These are phyloP conservation scores for Bruguiera gymnorhiza DNA, from an alignment of 345 rosid species.

Conservation along the genomic window DNA sequence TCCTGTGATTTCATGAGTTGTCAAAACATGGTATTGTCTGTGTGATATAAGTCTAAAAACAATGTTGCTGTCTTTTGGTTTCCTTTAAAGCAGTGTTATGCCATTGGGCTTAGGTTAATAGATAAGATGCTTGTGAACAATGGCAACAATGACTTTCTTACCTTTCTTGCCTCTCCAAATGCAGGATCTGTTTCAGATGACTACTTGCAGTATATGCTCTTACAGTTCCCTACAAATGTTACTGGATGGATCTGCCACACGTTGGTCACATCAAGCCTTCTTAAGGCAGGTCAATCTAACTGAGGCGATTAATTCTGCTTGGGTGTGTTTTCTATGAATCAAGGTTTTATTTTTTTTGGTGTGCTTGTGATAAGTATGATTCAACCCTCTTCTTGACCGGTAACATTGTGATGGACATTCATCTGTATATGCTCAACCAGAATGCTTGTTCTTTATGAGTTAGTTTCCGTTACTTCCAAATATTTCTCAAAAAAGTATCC, in stretches of 20 bases:
- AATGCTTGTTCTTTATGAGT: background rate
- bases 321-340: conserved; percentile 32
- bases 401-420: background rate
- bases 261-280: conserved; percentile 90
- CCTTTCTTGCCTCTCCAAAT: conserved; percentile 3
- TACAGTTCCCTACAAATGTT: conserved; percentile 90
- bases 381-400: background rate
- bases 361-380: too few relatives aligned
- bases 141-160: conserved; percentile 7
- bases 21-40: background rate
- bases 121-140: background rate
- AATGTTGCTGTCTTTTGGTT: background rate
- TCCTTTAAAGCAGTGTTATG: background rate
- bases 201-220: conserved; percentile 83
- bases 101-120: background rate
- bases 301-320: conserved; percentile 28
- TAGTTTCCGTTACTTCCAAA: background rate
- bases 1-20: background rate
- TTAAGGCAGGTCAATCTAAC: conserved; percentile 75
- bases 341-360: background rate
- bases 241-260: conserved; percentile 96
- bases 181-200: conserved; percentile 94
- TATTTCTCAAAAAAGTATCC: background rate
- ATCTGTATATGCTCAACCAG: background rate
- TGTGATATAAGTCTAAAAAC: background rate